Percentiles rank a stretch among this genome's conserved stretches.
Evolutionary conservation across 2,329 filamentous ascomycete species (phyloP).

Genomic region (Talaromyces pinophilus): DNA sequence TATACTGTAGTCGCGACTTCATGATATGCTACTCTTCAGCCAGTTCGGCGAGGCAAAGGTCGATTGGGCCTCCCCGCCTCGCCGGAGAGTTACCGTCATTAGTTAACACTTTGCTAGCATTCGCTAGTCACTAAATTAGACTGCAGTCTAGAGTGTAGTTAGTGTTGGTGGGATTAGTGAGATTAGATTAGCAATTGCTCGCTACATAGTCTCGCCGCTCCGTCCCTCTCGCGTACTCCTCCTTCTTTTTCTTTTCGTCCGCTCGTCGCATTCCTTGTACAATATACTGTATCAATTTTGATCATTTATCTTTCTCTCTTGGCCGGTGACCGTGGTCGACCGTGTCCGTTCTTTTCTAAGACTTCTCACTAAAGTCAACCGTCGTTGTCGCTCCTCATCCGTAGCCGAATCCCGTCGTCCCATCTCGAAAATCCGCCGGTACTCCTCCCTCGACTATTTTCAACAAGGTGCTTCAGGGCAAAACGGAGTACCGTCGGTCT

Average conservation of each 20-base stretch:
- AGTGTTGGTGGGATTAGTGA: constrained; percentile 12
- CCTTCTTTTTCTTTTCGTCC: constrained; percentile 26
- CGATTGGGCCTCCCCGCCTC: constrained; percentile 21
- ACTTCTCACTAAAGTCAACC: not conserved
- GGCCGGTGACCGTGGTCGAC: constrained; percentile 1
- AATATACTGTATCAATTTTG: constrained; percentile 32
- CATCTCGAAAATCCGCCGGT: constrained; percentile 4
- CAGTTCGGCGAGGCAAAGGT: constrained; percentile 13
- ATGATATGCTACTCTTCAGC: not conserved
- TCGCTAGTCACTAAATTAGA: constrained; percentile 1
- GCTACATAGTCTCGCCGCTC: constrained; percentile 27
- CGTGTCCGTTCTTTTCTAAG: not conserved
- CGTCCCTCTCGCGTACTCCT: constrained; percentile 20
- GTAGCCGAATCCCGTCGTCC: constrained; percentile 1
- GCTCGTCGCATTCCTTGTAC: constrained; percentile 30
- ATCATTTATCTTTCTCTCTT: constrained; percentile 29
- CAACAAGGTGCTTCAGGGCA: not conserved
- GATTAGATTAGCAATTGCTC: constrained; percentile 12
- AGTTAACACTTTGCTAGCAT: not conserved
- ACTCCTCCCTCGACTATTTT: not conserved
- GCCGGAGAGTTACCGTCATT: constrained; percentile 9
- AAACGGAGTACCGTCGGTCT: not conserved
- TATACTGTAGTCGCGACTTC: not conserved
- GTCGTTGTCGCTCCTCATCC: constrained; percentile 21
- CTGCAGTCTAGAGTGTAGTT: constrained; percentile 4